Evolutionary conservation across 768 basidiomycete genomes (phyloP).

Genomic region (Lactarius psammicola): DNA sequence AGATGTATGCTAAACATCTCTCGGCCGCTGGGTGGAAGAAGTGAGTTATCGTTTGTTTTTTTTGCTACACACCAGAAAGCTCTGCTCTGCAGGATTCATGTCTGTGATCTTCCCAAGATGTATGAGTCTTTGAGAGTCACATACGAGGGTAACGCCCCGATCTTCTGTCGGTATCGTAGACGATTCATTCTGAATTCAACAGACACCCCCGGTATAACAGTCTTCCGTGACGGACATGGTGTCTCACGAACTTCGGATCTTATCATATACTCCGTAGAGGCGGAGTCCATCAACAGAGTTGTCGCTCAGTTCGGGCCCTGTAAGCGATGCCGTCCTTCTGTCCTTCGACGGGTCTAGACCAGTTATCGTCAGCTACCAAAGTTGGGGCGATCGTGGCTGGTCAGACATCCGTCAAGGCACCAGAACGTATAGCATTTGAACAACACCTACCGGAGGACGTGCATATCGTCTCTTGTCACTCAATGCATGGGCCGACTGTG

Average conservation of each 20-base stretch:
- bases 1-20: slow-evolving; percentile 85
- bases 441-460: slow-evolving; percentile 81
- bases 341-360: background rate
- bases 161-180: background rate
- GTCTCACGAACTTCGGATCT: slow-evolving; percentile 90
- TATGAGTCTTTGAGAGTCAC: slow-evolving; percentile 60
- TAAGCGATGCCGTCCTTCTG: slow-evolving; percentile 41
- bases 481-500: slow-evolving; percentile 90
- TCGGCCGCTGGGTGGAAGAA: slow-evolving; percentile 81
- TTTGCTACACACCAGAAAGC: background rate
- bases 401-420: slow-evolving; percentile 96
- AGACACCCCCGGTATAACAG: slow-evolving; percentile 62
- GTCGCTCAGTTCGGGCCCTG: slow-evolving; percentile 91
- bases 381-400: slow-evolving; percentile 89
- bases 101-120: slow-evolving; percentile 80
- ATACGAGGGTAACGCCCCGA: slow-evolving; percentile 51
- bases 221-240: slow-evolving; percentile 76
- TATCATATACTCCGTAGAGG: slow-evolving; percentile 94
- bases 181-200: background rate
- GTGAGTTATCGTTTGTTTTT: slow-evolving; percentile 43
- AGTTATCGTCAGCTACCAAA: slow-evolving; percentile 69
- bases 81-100: slow-evolving; percentile 63
- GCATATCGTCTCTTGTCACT: slow-evolving; percentile 90
- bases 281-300: slow-evolving; percentile 80
- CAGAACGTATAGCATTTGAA: slow-evolving; percentile 89